Base-by-base conservation (phyloP, 352 stramenopile species). In the Globisporangium ultimum region DNA sequence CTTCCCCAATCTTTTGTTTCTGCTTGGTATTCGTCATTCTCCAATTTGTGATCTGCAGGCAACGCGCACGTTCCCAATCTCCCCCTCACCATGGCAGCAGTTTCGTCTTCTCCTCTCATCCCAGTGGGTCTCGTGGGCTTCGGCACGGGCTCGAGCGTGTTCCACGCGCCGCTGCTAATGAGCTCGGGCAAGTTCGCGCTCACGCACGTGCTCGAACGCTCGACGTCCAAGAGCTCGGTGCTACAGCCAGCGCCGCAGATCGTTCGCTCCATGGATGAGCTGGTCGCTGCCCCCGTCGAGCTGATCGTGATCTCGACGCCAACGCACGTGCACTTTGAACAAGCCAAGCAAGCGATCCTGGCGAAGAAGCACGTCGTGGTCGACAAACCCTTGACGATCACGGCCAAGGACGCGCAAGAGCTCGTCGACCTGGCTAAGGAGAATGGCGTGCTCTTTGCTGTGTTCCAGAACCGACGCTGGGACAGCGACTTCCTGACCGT, bases 381-480 rank as follows among this genome's bases (percentile, higher is more conserved):
- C 36, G 82, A 91, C 70, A 91, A 91, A 58, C 82, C 82, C 49
- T 66, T 91, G 46, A 86, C 78, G 53, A 68, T 89, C 67, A 78
- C 75, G 17, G 66, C 71, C 2, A 66, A 63, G 18, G 63, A 91
- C 40, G 82, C 79, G 21, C 53, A 75, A 45, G 79, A 85, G 54
- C 69, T 91, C 11, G 68, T 76, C 51, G 59, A 67, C 13, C 58
- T 79, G 11, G 77, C 79, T n/a, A 62, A 72, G 42, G 58, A 62
- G 28, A 71, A 88, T 47, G 67, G 64, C 32, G 82, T 91, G 42
- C 46, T 87, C 55, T 88, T 91, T 58, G 76, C 79, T 13, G 76
- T 91, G 11, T 91, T 91, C 69, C 81, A 91, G 61, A 91, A 91
- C 61, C 77, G 81, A 47, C 82, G 82, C 48, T 88, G 80, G 65